phyloP scores from a whole-genome alignment of 2,329 filamentous ascomycete genomes.

The Penicillium expansum region DNA sequence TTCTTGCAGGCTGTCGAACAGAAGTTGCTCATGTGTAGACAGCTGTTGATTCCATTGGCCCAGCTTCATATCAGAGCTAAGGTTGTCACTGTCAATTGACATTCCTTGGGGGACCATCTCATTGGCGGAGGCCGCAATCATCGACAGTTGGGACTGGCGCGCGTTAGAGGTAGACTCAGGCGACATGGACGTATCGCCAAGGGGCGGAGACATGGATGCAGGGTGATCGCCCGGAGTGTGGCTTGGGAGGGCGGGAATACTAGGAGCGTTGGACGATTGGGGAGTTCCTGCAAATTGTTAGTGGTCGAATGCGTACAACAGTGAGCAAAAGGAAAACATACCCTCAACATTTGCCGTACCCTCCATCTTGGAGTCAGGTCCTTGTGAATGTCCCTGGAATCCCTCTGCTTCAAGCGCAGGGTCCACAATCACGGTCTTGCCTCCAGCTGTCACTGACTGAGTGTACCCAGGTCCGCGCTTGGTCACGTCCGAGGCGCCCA shows the following conservation, averaged over 20 bases:
- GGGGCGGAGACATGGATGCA: constrained; percentile 35
- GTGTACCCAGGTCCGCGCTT: constrained; percentile 41
- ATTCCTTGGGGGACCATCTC: constrained; percentile 45
- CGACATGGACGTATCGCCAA: constrained; percentile 34
- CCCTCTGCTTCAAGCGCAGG: constrained; percentile 43
- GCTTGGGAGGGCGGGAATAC: constrained; percentile 34
- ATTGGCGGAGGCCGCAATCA: constrained; percentile 48
- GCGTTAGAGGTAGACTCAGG: constrained; percentile 37
- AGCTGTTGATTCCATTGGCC: constrained; percentile 37
- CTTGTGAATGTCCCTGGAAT: constrained; percentile 34
- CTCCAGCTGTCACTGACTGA: constrained; percentile 42
- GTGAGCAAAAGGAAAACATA: constrained; percentile 4
- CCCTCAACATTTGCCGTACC: constrained; percentile 13
- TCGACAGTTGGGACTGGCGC: constrained; percentile 44
- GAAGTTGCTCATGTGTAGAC: constrained; percentile 39
- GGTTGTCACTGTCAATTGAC: constrained; percentile 35
- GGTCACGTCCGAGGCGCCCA: constrained; percentile 55
- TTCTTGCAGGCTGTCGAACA: constrained; percentile 41
- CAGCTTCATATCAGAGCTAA: constrained; percentile 31
- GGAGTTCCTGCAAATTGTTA: constrained; percentile 26
- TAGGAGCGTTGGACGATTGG: constrained; percentile 30
- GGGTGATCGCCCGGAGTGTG: constrained; percentile 31
- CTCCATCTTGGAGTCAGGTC: constrained; percentile 23
- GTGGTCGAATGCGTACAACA: constrained; percentile 13
- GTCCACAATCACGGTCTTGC: constrained; percentile 44